Percentiles rank a stretch among this genome's conserved stretches.
Conservation (phyloP, 768 basidiomycete genomes). For the Obba rivulosa region DNA sequence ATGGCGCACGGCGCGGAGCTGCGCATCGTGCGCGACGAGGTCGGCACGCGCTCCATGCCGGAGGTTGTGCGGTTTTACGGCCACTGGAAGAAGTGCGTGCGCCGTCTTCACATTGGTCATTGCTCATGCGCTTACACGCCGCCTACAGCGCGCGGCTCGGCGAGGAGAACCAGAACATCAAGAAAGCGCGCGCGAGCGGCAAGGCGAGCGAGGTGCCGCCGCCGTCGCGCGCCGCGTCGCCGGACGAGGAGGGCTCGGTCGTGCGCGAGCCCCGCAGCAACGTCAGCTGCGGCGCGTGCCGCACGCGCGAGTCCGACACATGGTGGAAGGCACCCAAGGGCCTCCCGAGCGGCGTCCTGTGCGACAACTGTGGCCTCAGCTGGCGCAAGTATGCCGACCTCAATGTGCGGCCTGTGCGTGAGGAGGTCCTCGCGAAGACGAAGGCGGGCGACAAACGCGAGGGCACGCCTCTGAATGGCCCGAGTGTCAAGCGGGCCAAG, state of each 20-base stretch:
- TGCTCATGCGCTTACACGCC: constrained; percentile 7
- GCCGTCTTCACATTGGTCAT: background rate
- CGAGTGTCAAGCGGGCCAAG: constrained; percentile 60
- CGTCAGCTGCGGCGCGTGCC: constrained; percentile 75
- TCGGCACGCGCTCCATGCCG: constrained; percentile 59
- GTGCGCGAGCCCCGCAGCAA: constrained; percentile 50
- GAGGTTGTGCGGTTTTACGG: constrained; percentile 84
- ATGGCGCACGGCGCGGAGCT: constrained; percentile 73
- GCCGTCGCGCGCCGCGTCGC: constrained; percentile 12
- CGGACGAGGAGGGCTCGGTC: constrained; percentile 77
- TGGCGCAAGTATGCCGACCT: constrained; percentile 95
- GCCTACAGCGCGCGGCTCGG: constrained; percentile 52
- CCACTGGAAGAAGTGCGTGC: constrained; percentile 77
- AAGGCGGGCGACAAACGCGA: constrained; percentile 46
- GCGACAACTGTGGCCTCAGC: constrained; percentile 79
- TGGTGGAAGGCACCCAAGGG: constrained; percentile 97
- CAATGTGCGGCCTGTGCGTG: constrained; percentile 66
- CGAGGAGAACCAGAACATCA: constrained; percentile 58
- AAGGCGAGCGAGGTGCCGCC: constrained; percentile 11
- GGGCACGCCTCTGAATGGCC: constrained; percentile 51
- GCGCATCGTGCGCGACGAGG: constrained; percentile 69
- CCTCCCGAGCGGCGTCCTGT: constrained; percentile 70
- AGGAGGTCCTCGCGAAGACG: constrained; percentile 45
- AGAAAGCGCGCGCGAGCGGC: constrained; percentile 28
- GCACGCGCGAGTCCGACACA: constrained; percentile 66